Evolutionary conservation across 805 yeast genomes (phyloP).

Genomic region (Isabelozyma pseudorhagii): DNA sequence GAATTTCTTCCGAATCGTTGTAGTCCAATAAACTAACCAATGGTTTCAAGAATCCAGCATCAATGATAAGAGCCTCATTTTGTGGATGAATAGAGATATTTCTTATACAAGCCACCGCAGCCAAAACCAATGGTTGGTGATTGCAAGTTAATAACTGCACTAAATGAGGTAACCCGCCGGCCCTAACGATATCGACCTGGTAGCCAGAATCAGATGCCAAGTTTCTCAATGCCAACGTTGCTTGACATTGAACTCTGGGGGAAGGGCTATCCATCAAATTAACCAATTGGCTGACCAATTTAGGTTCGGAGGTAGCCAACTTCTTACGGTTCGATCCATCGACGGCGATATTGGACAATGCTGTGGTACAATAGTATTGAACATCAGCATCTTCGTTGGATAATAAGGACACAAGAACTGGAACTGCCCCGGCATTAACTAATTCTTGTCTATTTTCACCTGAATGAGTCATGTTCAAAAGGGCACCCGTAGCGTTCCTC

Average conservation of each 20-base stretch:
- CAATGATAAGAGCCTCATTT: constrained; percentile 92
- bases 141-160: constrained; percentile 85
- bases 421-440: constrained; percentile 97
- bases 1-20: constrained; percentile 90
- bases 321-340: constrained; percentile 89
- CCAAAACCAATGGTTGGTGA: constrained; percentile 88
- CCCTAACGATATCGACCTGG: constrained; percentile 92
- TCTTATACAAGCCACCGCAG: constrained; percentile 97
- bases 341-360: constrained; percentile 94
- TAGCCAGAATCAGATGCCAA: constrained; percentile 94
- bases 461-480: constrained; percentile 96
- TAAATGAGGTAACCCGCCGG: constrained; percentile 92
- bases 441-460: constrained; percentile 94
- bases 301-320: constrained; percentile 88
- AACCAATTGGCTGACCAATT: constrained; percentile 83
- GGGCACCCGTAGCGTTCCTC: constrained; percentile 97
- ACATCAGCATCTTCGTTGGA: constrained; percentile 92
- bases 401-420: constrained; percentile 84
- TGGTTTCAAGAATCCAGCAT: constrained; percentile 94
- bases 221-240: constrained; percentile 92
- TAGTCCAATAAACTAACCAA: constrained; percentile 80
- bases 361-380: constrained; percentile 97
- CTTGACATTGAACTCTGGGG: constrained; percentile 97
- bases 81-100: constrained; percentile 95
- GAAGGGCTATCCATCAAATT: constrained; percentile 88